Evolutionary conservation across 2,329 filamentous ascomycete species (phyloP), one percentile per base, ranked within the genome.

Genomic region (Dryadomyces quercus-mongolicae): DNA sequence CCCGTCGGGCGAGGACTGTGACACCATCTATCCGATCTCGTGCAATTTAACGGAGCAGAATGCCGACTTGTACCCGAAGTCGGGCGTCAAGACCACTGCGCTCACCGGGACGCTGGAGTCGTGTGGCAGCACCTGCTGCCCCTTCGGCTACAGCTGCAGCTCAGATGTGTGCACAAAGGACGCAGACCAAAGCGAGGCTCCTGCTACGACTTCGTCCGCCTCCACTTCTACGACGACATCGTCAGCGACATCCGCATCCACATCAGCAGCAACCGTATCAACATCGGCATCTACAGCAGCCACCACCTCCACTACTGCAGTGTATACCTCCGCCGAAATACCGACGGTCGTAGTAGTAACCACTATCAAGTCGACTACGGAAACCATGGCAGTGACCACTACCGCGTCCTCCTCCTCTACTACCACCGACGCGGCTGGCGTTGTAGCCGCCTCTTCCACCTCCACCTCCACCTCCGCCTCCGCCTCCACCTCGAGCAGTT

Each of bases 1-100:
- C 64, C 85, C 85, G 1, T 59, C 66, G 1, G 78, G 74, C 40
- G 62, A 61, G 40, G 71, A 74, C 61, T 91, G 86, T 69, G 60
- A 68, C n/a, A 71, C 66, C 49, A 85, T 91, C 60, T 63, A 74
- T 59, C 73, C 83, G 34, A 82, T 88, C 57, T 74, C 74, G 43
- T 90, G 86, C 71, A 76, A 86, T 59, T 62, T 84, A 54, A 65
- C 64, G 7, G 71, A 77, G 47, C 93, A 89, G 63, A 78, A 89
- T 61, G 74, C 80, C 2, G 73, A 68, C 9, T 60, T 69, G 18
- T 69, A 81, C 58, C 81, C 82, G 12, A 68, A 72, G 25, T 81
- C 81, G 36, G 72, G 77, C 31, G 71, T 89, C 61, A 86, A 88
- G 68, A 85, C 86, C 0, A 80, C 78, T 10, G 75, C 80, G 9